phyloP scores from a whole-genome alignment of 345 rosid species.

The Garcia nutans region DNA sequence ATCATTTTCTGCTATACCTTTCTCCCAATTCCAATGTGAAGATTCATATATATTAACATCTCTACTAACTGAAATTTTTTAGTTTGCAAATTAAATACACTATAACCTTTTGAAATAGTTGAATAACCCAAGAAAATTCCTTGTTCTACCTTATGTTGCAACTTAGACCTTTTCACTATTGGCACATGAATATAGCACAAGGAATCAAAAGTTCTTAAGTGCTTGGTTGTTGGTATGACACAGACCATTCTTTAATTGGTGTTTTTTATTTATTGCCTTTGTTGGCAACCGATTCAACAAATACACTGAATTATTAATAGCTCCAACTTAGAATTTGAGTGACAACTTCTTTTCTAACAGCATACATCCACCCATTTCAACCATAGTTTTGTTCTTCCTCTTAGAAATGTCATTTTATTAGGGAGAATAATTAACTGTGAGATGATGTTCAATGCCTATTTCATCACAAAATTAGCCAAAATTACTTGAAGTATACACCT shows the following conservation, averaged over 20 bases:
- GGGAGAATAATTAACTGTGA: too few species aligned
- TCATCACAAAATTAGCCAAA: too few species aligned
- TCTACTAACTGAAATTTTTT: neutral
- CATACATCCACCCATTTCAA: too few species aligned
- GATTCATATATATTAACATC: neutral
- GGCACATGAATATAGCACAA: neutral
- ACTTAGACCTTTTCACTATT: neutral
- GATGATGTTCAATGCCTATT: too few species aligned
- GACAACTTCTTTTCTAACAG: too few species aligned
- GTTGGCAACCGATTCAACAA: too few species aligned
- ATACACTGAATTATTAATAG: too few species aligned
- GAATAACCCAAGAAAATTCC: neutral
- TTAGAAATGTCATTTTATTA: too few species aligned
- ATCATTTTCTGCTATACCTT: neutral
- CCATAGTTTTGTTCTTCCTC: too few species aligned
- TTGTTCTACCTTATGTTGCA: neutral
- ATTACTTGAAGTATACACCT: too few species aligned
- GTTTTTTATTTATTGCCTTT: too few species aligned
- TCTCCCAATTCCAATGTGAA: neutral
- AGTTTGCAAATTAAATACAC: neutral
- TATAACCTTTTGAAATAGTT: neutral
- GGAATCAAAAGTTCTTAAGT: neutral
- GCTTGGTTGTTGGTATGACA: neutral
- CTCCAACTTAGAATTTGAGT: too few species aligned
- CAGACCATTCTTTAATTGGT: neutral